phyloP scores from a whole-genome alignment of 176 grass and related monocot genomes.

The Elymus sibiricus region DNA sequence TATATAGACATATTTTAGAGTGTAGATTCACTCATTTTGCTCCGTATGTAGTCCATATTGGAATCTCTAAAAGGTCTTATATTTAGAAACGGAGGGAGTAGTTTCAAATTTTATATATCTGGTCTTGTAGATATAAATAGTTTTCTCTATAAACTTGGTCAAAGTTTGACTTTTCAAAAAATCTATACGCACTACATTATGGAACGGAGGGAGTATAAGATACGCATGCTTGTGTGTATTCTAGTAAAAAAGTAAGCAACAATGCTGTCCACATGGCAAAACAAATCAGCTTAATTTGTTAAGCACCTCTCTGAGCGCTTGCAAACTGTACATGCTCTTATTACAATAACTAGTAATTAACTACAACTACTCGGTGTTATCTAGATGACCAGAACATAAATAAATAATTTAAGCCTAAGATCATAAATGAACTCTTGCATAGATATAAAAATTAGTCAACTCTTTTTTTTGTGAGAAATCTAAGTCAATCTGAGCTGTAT shows the following conservation, averaged over 20 bases:
- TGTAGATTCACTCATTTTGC: no score
- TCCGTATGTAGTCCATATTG: no score
- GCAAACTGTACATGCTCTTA: not conserved
- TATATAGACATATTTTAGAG: no score
- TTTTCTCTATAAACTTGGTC: no score
- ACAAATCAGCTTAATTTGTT: not conserved
- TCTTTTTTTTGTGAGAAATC: not conserved
- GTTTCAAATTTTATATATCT: no score
- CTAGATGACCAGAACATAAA: slow-evolving; percentile 2
- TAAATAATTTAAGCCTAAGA: not conserved
- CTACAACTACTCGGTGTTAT: not conserved
- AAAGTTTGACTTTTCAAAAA: no score
- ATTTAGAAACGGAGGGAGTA: no score
- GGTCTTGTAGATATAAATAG: no score
- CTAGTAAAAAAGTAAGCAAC: not conserved
- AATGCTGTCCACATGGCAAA: not conserved
- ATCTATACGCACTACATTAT: no score
- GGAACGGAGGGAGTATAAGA: no score
- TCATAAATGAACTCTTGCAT: not conserved
- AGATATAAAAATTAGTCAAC: not conserved
- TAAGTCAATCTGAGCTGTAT: slow-evolving; percentile 11
- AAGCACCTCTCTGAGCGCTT: not conserved
- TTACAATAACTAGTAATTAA: not conserved
- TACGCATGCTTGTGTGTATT: no score
- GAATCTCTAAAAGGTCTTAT: no score